phyloP scores from a whole-genome alignment of 1,284 basidiomycete genomes.

The Erythrobasidium hasegawianum region DNA sequence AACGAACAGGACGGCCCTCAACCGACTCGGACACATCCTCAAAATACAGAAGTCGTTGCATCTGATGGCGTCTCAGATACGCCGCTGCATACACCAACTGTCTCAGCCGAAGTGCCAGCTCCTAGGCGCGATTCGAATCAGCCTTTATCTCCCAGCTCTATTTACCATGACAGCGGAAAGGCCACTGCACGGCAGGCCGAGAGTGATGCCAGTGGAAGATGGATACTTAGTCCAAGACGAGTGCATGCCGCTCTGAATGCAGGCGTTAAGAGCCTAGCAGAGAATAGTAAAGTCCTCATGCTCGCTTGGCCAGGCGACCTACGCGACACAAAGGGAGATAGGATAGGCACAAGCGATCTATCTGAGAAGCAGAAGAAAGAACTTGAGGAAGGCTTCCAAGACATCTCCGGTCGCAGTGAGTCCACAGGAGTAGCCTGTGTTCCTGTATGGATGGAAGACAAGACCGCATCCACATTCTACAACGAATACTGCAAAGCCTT shows the following conservation, averaged over 20 bases:
- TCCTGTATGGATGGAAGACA: conserved; percentile 88
- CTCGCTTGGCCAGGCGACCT: conserved; percentile 94
- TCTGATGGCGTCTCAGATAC: not conserved
- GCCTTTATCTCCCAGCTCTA: too few relatives aligned
- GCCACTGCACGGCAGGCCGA: too few relatives aligned
- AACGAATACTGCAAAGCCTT: conserved; percentile 80
- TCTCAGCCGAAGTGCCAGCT: not conserved
- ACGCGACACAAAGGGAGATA: conserved; percentile 49
- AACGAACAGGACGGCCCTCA: conserved; percentile 8
- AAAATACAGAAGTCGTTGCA: not conserved
- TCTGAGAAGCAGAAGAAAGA: conserved; percentile 56
- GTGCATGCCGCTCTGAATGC: conserved; percentile 95
- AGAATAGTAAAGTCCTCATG: conserved; percentile 82
- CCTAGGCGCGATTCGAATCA: not conserved
- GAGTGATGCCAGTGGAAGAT: conserved; percentile 47
- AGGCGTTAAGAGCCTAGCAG: conserved; percentile 78
- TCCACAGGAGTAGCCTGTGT: conserved; percentile 60
- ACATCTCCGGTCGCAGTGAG: conserved; percentile 55
- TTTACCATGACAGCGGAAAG: too few relatives aligned
- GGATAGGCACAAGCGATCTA: conserved; percentile 39
- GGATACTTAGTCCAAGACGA: conserved; percentile 75
- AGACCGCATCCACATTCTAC: conserved; percentile 47
- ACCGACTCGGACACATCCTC: not conserved
- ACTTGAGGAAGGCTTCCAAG: conserved; percentile 62
- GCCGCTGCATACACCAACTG: not conserved